A percentile compares a stretch with the other conserved stretches of the same genome.
These are phyloP conservation scores for Haematococcus lacustris DNA, from an alignment of 139 green algal genomes.

Conservation along the genomic window DNA sequence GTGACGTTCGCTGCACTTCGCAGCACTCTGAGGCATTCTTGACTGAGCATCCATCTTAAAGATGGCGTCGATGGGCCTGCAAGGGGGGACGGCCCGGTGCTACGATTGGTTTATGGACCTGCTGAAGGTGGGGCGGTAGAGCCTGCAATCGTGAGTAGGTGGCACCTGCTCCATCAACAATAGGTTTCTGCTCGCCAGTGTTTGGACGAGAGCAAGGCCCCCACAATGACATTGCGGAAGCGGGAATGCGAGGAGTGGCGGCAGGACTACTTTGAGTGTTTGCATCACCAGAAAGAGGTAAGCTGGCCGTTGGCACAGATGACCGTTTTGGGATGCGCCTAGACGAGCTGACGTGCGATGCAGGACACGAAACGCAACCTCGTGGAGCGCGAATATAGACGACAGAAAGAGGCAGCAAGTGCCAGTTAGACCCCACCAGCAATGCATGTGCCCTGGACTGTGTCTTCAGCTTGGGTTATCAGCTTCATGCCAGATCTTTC, in stretches of 20 bases:
- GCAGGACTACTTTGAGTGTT: slow-evolving; percentile 42
- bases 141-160: too few relatives aligned
- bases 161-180: too few relatives aligned
- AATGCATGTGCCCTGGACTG: too few relatives aligned
- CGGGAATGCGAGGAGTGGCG: slow-evolving; percentile 38
- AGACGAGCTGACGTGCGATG: too few relatives aligned
- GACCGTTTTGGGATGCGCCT: too few relatives aligned
- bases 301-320: not conserved
- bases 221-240: slow-evolving; percentile 22
- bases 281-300: slow-evolving; percentile 37
- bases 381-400: too few relatives aligned
- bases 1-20: not conserved
- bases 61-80: slow-evolving; percentile 26
- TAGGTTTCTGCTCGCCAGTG: too few relatives aligned
- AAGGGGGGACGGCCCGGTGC: slow-evolving; percentile 18
- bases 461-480: too few relatives aligned
- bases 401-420: too few relatives aligned
- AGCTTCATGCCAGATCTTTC: too few relatives aligned
- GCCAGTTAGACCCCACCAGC: too few relatives aligned
- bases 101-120: slow-evolving; percentile 36
- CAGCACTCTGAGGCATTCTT: not conserved
- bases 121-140: slow-evolving; percentile 16
- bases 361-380: not conserved
- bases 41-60: not conserved
- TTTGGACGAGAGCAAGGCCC: slow-evolving; percentile 38